Percentiles rank a stretch among this genome's conserved stretches.
These are phyloP conservation scores for Eucalyptus erythrocorys DNA, from an alignment of 345 rosid genomes.

Conservation along the genomic window DNA sequence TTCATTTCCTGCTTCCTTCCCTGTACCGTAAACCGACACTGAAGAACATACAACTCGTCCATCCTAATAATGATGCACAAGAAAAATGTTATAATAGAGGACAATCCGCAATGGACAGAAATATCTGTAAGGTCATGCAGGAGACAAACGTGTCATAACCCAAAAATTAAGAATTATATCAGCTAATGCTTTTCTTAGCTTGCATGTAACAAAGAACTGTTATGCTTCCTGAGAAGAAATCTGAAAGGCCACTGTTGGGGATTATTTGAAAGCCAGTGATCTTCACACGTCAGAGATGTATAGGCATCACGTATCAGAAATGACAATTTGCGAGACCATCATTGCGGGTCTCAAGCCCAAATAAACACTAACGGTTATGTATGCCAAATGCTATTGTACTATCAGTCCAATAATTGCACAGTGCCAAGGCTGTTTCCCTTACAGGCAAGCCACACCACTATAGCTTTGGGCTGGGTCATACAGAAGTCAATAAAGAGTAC, in stretches of 20 bases:
- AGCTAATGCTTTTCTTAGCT: background rate
- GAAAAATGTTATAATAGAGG: background rate
- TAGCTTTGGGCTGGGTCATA: background rate
- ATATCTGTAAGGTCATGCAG: background rate
- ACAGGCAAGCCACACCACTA: background rate
- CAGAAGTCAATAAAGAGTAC: background rate
- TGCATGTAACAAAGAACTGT: background rate
- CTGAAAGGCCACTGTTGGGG: background rate
- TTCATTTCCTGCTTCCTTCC: slow-evolving; percentile 76
- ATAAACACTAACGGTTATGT: background rate
- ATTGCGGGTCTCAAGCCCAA: background rate
- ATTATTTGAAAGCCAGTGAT: background rate
- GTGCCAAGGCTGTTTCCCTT: background rate
- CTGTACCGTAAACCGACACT: slow-evolving; percentile 47
- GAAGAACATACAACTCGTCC: slow-evolving; percentile 58
- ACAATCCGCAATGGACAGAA: background rate
- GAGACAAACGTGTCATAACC: background rate
- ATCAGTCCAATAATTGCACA: background rate
- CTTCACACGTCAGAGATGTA: background rate
- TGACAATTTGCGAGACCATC: background rate
- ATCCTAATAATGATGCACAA: slow-evolving; percentile 20
- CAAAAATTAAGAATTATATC: background rate
- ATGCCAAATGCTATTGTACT: background rate
- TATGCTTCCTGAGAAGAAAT: background rate
- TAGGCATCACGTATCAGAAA: background rate